These are phyloP conservation scores for Jaminaea rosea DNA, from an alignment of 1,284 basidiomycete species.

Conservation along the genomic window DNA sequence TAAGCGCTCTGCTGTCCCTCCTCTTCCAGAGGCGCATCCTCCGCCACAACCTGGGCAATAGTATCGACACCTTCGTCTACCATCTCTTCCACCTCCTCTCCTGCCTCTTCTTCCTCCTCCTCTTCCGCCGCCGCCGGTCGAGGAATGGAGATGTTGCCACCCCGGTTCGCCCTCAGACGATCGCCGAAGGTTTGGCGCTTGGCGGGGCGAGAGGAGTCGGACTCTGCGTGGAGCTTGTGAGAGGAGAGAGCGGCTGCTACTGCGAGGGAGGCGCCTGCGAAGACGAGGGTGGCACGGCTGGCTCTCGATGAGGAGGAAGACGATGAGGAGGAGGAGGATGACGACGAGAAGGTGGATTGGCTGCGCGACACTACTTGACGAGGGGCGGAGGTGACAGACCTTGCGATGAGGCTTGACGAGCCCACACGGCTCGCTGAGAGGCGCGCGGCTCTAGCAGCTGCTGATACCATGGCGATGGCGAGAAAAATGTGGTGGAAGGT, in stretches of 20 bases:
- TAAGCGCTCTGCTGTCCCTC: conserved; percentile 50
- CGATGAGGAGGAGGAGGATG: conserved; percentile 2
- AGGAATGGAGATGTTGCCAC: no score
- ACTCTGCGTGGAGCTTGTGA: neutral
- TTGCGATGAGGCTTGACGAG: no score
- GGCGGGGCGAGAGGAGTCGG: conserved; percentile 15
- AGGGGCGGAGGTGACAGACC: neutral
- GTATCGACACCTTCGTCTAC: neutral
- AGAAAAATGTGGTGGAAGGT: no score
- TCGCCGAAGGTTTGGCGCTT: conserved; percentile 16
- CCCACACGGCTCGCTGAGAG: no score
- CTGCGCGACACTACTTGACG: no score
- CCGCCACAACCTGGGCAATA: neutral
- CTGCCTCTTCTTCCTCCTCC: conserved; percentile 25
- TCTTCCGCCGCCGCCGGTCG: no score
- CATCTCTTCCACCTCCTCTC: conserved; percentile 12
- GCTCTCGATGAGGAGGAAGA: conserved; percentile 1
- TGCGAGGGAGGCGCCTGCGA: conserved; percentile 11
- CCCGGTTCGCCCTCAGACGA: conserved; percentile 8
- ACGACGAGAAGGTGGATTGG: no score
- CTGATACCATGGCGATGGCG: no score
- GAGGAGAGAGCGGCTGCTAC: conserved; percentile 4
- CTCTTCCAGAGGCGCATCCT: conserved; percentile 2
- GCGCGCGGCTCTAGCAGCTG: no score
- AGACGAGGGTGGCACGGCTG: conserved; percentile 4